Base-by-base conservation (phyloP, 1,284 basidiomycete species). In the Rhodotorula glutinis region DNA sequence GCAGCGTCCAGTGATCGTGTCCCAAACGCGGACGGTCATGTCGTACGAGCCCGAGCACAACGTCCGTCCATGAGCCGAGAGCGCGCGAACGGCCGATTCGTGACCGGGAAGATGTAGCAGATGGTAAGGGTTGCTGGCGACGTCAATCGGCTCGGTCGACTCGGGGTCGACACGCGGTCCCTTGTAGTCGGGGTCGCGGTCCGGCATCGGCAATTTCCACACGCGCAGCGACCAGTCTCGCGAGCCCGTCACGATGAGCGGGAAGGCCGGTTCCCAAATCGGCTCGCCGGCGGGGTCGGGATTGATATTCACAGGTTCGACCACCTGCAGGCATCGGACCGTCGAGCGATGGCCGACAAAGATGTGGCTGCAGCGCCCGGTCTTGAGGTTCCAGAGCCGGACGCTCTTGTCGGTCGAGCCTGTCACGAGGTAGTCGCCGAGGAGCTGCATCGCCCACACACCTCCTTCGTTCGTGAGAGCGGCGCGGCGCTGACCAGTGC, bases 31-130 rank as follows among this genome's bases (percentile, higher is more conserved):
- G 47, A 96, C 92, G 5, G 87, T 90, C 77, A 87, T 89, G 77
- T 97, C 94, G 79, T 97, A 97, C 75, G 91, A 94, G 38, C 92
- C 93, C n/a, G 91, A 94, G 29, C 94, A 89, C 54, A 95, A 83
- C 2, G 89, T 92, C 52, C 90, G 84, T 7, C 93, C 92, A 71
- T 91, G 84, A 16, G 91, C 90, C 38, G 92, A 91, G n/a, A 97
- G 82, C 7, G 92, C 91, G 64, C 93, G 86, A 21, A 97, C 92
- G 38, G 93, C 92, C 76, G 91, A 88, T 60, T 88, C 87, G 75
- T 97, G 93, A 1, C 93, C 93, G 75, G 89, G 84, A 4, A 97
- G 84, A 75, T 88, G 86, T 47, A 88, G 82, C 60, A 89, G 83
- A 77, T 96, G 92, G 79, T 90, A 96, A 0, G 93, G 93, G 76